These are phyloP conservation scores for Quercus lobata DNA, from an alignment of 331 rosid species.

Conservation along the genomic window DNA sequence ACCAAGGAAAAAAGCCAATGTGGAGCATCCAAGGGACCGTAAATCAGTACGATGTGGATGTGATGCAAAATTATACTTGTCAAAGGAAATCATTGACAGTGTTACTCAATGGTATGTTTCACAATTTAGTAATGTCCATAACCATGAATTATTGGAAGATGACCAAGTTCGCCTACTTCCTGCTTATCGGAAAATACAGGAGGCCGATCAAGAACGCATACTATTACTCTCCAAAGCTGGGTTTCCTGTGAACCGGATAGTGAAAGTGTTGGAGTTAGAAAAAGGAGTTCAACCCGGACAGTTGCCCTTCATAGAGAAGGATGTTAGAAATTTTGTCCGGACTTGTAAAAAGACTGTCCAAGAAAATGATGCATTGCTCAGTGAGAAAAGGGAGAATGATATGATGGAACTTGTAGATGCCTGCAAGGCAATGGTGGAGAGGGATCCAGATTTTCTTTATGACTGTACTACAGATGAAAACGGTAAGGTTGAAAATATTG, in stretches of 20 bases:
- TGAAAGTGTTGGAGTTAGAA: constrained; percentile 60
- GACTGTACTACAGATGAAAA: constrained; percentile 44
- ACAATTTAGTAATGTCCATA: constrained; percentile 67
- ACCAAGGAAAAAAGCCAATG: constrained; percentile 63
- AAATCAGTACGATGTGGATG: constrained; percentile 76
- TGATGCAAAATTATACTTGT: constrained; percentile 65
- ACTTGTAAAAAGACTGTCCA: constrained; percentile 65
- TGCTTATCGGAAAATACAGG: constrained; percentile 65
- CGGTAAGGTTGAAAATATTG: constrained; percentile 47
- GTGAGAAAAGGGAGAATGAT: constrained; percentile 59
- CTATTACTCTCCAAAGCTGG: constrained; percentile 68
- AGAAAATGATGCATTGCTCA: constrained; percentile 61
- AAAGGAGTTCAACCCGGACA: constrained; percentile 65
- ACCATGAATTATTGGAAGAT: constrained; percentile 69
- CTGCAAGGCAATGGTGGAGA: constrained; percentile 44
- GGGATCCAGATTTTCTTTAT: constrained; percentile 43
- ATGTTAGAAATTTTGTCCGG: constrained; percentile 65
- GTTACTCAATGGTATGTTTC: constrained; percentile 58
- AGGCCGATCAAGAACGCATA: constrained; percentile 57
- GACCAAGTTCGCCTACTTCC: constrained; percentile 76
- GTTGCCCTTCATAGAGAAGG: constrained; percentile 69
- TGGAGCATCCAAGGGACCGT: constrained; percentile 67
- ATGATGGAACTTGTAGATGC: constrained; percentile 52
- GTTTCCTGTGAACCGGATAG: constrained; percentile 61
- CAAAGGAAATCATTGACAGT: constrained; percentile 59